Base-by-base conservation (phyloP, 257 asterid species). In the Solanum acaule region DNA sequence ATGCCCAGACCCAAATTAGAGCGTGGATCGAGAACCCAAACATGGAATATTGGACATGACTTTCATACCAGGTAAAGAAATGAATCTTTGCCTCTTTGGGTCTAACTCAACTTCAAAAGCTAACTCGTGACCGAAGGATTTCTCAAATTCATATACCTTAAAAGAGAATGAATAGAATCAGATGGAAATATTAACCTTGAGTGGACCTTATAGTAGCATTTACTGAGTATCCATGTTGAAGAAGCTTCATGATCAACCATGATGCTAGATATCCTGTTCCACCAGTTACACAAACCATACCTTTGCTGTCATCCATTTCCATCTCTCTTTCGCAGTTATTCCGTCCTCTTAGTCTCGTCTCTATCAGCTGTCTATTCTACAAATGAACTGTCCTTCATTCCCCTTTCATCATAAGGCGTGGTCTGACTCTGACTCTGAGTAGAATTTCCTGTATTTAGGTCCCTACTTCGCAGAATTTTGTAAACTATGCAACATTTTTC, bases 211-310 rank as follows among this genome's bases (percentile, higher is more conserved):
- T 77, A 0, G 95, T 93, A 4, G 94, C 77, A 72, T 93, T 90
- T 84, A 93, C 94, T 16, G 90, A 87, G 56, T 92, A 93, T n/a
- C 93, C 95, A 86, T 84, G 90, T 49, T 91, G 29, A 35, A 92
- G 93, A 59, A 92, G 93, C 84, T 49, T 89, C 83, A 88, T 88
- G 44, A 91, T 91, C 87, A 90, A 16, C 92, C 92, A 91, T 29
- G 92, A 93, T 7, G 89, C 94, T 6, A 91, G 10, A 67, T 56
- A 93, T 44, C 94, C 94, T 2, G 92, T 91, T 85, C 92, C 94
- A 71, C 92, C 92, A 11, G 92, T 88, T 25, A 90, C 90, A 63
- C 92, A 90, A 25, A 90, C 83, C 70, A 87, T 15, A 3, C 92
- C 92, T 86, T 59, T 86, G 2, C 10, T 77, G n/a, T 52, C 76